Evolutionary conservation across 345 rosid genomes (phyloP).

Genomic region (Durio zibethinus): DNA sequence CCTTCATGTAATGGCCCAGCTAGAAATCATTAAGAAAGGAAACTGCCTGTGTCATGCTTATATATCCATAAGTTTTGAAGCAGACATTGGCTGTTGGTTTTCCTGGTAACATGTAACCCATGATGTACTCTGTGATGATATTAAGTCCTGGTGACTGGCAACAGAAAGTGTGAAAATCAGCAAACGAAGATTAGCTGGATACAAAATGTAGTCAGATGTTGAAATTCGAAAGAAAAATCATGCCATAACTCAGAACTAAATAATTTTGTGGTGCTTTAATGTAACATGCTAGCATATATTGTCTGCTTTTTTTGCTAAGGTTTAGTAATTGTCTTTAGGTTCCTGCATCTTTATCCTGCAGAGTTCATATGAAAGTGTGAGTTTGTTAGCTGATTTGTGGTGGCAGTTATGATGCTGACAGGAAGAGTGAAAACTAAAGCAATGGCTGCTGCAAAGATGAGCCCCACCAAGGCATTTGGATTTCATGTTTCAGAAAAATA

Average conservation of each 20-base stretch:
- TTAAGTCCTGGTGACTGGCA: slow-evolving; percentile 52
- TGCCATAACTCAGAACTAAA: background rate
- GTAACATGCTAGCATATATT: background rate
- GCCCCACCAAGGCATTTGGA: slow-evolving; percentile 82
- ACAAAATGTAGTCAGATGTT: background rate
- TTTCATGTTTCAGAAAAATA: slow-evolving; percentile 44
- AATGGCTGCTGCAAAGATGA: slow-evolving; percentile 46
- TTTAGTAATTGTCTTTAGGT: background rate
- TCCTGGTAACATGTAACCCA: slow-evolving; percentile 56
- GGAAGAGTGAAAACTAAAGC: slow-evolving; percentile 53
- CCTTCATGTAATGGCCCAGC: slow-evolving; percentile 61
- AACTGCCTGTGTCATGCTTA: slow-evolving; percentile 56
- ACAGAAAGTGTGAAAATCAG: background rate
- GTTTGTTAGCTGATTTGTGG: slow-evolving; percentile 46
- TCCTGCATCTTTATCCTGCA: background rate
- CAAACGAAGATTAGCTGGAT: background rate
- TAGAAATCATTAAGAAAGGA: slow-evolving; percentile 57
- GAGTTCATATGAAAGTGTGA: background rate
- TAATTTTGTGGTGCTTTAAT: background rate
- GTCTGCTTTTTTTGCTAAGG: background rate
- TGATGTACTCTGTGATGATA: slow-evolving; percentile 55
- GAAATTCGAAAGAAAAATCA: background rate
- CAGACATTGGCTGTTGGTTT: slow-evolving; percentile 59
- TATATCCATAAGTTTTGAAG: slow-evolving; percentile 54
- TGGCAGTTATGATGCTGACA: slow-evolving; percentile 54